Conservation (phyloP, 139 green algal genomes). For the Chlamydomonas asymmetrica region DNA sequence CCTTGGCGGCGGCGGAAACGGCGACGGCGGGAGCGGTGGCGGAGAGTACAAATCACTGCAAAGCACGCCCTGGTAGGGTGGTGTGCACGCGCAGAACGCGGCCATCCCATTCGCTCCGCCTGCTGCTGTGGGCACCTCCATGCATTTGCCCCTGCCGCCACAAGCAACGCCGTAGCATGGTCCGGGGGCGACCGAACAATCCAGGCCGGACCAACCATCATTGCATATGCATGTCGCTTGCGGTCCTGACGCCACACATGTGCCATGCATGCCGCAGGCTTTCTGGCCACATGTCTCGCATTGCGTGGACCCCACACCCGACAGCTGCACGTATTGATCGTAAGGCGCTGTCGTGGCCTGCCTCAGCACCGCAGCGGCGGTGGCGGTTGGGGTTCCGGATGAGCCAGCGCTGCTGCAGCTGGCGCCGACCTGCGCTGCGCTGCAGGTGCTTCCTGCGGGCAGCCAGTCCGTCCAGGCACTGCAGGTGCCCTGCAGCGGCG, state of each 20-base stretch:
- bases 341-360: background rate
- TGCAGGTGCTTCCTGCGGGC: background rate
- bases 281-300: background rate
- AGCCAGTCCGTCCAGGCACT: background rate
- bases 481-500: background rate
- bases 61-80: too few species aligned
- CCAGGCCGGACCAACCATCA: background rate
- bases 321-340: background rate
- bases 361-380: background rate
- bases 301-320: background rate
- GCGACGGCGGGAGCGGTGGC: too few species aligned
- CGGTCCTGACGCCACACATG: background rate
- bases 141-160: too few species aligned
- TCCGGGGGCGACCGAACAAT: background rate
- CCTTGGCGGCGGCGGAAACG: too few species aligned
- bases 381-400: background rate
- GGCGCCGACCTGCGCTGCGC: background rate
- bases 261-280: background rate
- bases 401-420: background rate
- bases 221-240: background rate
- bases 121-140: too few species aligned
- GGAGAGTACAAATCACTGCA: too few species aligned
- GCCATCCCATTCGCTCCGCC: too few species aligned
- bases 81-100: too few species aligned
- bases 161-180: constrained; percentile 4